These are phyloP conservation scores for Candida ulmi DNA, from an alignment of 805 yeast genomes.

Conservation along the genomic window DNA sequence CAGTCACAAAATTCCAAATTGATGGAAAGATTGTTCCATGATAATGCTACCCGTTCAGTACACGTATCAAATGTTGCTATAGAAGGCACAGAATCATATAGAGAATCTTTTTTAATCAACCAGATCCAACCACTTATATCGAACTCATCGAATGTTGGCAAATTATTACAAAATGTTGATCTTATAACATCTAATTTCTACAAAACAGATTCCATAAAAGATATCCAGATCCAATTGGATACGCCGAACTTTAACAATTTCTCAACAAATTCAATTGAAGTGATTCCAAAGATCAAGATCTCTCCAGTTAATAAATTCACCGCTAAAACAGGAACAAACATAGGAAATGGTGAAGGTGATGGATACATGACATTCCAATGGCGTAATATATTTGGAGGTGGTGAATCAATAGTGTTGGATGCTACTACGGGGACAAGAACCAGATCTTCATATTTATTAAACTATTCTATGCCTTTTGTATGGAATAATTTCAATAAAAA, in stretches of 20 bases:
- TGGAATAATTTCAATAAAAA: conserved; percentile 14
- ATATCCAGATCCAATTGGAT: conserved; percentile 32
- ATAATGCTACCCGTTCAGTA: conserved; percentile 36
- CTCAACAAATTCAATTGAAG: conserved; percentile 13
- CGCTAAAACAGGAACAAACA: conserved; percentile 90
- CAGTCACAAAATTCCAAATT: conserved; percentile 25
- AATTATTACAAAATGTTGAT: conserved; percentile 38
- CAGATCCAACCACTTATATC: conserved; percentile 44
- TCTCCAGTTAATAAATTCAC: conserved; percentile 62
- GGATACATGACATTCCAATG: conserved; percentile 78
- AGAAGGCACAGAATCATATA: conserved; percentile 40
- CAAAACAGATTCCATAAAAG: conserved; percentile 37
- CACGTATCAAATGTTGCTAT: conserved; percentile 39
- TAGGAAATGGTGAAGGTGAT: conserved; percentile 96
- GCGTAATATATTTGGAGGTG: conserved; percentile 62
- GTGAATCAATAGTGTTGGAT: conserved; percentile 52
- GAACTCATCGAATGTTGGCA: conserved; percentile 33
- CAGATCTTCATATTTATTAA: conserved; percentile 46
- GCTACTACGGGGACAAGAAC: conserved; percentile 58
- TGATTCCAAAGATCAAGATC: conserved; percentile 27
- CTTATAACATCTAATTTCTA: conserved; percentile 36
- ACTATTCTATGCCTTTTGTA: conserved; percentile 45
- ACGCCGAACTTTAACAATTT: conserved; percentile 3
- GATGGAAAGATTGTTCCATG: conserved; percentile 22
- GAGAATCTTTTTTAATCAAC: conserved; percentile 37